Evolutionary conservation across 805 yeast genomes (phyloP).

Genomic region (Yarrowia alimentaria): DNA sequence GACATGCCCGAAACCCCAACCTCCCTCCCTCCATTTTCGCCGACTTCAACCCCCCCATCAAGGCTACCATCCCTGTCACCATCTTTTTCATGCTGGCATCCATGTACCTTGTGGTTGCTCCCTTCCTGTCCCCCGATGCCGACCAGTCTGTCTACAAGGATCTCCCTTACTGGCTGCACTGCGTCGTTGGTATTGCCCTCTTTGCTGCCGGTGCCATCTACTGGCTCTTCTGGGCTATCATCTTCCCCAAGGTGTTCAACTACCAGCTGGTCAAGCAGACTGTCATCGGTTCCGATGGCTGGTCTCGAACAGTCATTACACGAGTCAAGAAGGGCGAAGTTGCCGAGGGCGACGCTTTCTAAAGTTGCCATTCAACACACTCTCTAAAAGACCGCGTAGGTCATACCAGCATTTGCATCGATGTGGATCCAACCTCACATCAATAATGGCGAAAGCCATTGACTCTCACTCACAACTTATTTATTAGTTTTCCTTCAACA

Average conservation of each 20-base stretch:
- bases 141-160: slow-evolving; percentile 67
- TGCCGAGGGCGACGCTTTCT: slow-evolving; percentile 6
- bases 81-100: slow-evolving; percentile 64
- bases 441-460: not conserved
- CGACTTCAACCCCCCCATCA: slow-evolving; percentile 71
- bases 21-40: slow-evolving; percentile 31
- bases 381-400: not conserved
- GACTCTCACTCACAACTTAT: slow-evolving; percentile 25
- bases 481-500: slow-evolving; percentile 27
- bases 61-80: slow-evolving; percentile 61
- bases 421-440: slow-evolving; percentile 27
- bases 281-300: slow-evolving; percentile 27
- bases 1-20: slow-evolving; percentile 23
- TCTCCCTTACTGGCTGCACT: slow-evolving; percentile 75
- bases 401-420: slow-evolving; percentile 22
- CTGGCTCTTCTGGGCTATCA: slow-evolving; percentile 62
- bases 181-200: slow-evolving; percentile 79
- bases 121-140: slow-evolving; percentile 69
- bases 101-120: slow-evolving; percentile 68
- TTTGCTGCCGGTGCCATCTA: slow-evolving; percentile 57
- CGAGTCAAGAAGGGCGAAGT: slow-evolving; percentile 18
- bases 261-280: slow-evolving; percentile 13
- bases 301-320: slow-evolving; percentile 23
- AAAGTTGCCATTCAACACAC: too few relatives aligned
- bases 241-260: slow-evolving; percentile 49